Base-by-base conservation (phyloP, 306 rosid species). In the Cicer judaicum region DNA sequence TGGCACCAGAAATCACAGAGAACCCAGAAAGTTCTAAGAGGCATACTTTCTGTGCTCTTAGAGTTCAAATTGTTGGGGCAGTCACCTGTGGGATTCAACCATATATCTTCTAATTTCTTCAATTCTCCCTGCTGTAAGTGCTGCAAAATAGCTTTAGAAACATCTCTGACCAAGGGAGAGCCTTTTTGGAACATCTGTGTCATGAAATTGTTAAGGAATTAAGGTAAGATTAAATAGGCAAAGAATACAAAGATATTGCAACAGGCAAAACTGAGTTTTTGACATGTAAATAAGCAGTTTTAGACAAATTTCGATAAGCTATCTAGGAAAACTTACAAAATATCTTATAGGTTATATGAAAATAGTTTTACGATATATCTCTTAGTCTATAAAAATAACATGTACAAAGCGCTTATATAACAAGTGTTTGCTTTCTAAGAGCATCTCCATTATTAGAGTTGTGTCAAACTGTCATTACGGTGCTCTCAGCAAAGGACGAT, bases 121-220 rank as follows among this genome's bases (percentile, higher is more conserved):
- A 92, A 0, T 13, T 62, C 64, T 21, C 93, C 96, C 7, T 66
- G 2, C 61, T 89, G 84, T 41, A 74, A 59, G 21, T 89, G 86
- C 29, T 64, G 19, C 54, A 89, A 71, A 64, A 92, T 87, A 12
- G 88, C 89, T 72, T 50, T 64, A 4, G 96, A 86, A 60, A 89
- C 48, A 69, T 92, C 96, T 82, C 19, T 88, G 8, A 77, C 79
- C 50, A 92, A 10, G 14, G 96, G 96, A 3, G 97, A 89, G 59
- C 96, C 97, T 78, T 84, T 88, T 68, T 79, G 88, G 80, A 92
- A 88, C 60, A 78, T 78, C 97, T 89, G 89, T 82, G 77, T 44
- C 67, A 81, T 14, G 44, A 12, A 41, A 47, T 65, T 72, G 54
- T 12, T 29, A 36, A 5, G 65, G 8, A 38, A 75, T 21, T 68